A percentile compares a stretch with the other conserved stretches of the same genome.
Evolutionary conservation across 176 grass and related monocot species (phyloP).

Genomic region (Neostapfia colusana): DNA sequence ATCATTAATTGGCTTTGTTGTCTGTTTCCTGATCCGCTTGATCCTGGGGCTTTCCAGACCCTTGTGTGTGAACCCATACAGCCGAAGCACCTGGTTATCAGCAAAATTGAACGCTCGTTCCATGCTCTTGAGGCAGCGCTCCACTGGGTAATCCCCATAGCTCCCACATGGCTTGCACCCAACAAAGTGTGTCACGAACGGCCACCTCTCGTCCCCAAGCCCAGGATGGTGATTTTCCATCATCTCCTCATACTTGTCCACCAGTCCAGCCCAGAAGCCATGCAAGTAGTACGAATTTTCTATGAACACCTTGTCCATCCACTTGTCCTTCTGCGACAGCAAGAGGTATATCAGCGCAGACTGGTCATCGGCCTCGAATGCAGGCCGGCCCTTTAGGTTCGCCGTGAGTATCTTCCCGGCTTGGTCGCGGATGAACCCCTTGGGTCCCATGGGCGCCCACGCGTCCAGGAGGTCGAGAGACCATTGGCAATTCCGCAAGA

Average conservation of each 20-base stretch:
- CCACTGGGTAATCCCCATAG: constrained; percentile 86
- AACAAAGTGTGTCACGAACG: constrained; percentile 88
- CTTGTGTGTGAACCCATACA: constrained; percentile 80
- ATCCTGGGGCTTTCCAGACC: constrained; percentile 68
- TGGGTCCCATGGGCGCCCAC: constrained; percentile 90
- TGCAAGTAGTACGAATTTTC: constrained; percentile 95
- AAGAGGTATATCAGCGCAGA: constrained; percentile 91
- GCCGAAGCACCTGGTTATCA: constrained; percentile 79
- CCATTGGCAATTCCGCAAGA: constrained; percentile 93
- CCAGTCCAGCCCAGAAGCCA: constrained; percentile 87
- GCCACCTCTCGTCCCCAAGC: constrained; percentile 85
- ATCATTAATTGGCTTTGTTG: constrained; percentile 59
- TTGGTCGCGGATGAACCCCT: constrained; percentile 62
- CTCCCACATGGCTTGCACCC: constrained; percentile 94
- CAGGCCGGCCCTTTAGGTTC: constrained; percentile 74
- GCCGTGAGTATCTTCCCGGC: constrained; percentile 75
- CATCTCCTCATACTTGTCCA: constrained; percentile 95
- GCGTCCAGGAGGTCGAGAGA: constrained; percentile 78
- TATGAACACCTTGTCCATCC: constrained; percentile 79
- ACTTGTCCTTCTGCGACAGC: constrained; percentile 79
- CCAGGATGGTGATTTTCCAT: constrained; percentile 89
- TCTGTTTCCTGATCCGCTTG: constrained; percentile 65
- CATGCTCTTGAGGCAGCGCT: constrained; percentile 86
- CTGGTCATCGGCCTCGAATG: constrained; percentile 91
- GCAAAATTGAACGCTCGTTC: constrained; percentile 94